Evolutionary conservation across 306 rosid species (phyloP).

Genomic region (Ziziphus jujuba): DNA sequence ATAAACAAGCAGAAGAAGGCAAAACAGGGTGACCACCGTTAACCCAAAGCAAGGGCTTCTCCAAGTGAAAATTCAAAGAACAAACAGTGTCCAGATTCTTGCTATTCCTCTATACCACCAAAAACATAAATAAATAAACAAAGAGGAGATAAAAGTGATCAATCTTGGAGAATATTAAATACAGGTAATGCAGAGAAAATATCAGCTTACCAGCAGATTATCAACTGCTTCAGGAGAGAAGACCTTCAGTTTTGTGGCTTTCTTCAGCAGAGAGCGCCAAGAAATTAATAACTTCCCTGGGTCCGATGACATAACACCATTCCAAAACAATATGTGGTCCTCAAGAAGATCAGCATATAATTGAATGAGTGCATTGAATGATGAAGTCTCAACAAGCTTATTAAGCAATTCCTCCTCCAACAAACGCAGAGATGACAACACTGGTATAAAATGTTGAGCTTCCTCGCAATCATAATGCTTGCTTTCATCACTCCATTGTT

Average conservation of each 20-base stretch:
- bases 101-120: constrained; percentile 48
- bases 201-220: constrained; percentile 56
- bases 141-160: constrained; percentile 3
- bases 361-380: constrained; percentile 44
- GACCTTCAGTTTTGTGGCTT: constrained; percentile 44
- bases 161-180: constrained; percentile 13
- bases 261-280: constrained; percentile 65
- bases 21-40: constrained; percentile 87
- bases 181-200: constrained; percentile 17
- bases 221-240: constrained; percentile 56
- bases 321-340: constrained; percentile 66
- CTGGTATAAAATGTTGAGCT: constrained; percentile 29
- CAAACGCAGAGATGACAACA: constrained; percentile 50
- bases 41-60: constrained; percentile 76
- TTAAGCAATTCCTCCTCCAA: constrained; percentile 63
- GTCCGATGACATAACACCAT: constrained; percentile 38
- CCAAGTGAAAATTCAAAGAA: constrained; percentile 33
- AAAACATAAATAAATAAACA: background rate
- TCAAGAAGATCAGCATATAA: constrained; percentile 59
- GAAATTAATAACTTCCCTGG: constrained; percentile 52
- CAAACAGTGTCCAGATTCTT: constrained; percentile 37
- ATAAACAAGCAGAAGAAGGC: constrained; percentile 58
- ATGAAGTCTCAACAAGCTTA: constrained; percentile 55
- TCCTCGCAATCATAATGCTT: constrained; percentile 28
- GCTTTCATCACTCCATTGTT: constrained; percentile 56